Conservation (phyloP, 139 green algal species). For the Medakamo hakoo region DNA sequence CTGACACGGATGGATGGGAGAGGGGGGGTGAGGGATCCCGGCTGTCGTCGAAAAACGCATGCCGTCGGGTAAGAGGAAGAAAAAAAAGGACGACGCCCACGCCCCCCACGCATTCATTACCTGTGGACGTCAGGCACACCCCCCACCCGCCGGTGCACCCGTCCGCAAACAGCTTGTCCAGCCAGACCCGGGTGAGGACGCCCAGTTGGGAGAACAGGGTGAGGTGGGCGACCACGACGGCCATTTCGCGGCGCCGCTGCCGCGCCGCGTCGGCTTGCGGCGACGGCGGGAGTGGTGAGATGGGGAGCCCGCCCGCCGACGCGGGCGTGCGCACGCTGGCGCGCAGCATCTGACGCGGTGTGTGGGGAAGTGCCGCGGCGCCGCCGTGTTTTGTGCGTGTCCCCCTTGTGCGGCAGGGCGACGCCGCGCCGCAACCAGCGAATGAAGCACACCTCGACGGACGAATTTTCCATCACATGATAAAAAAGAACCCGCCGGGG, state of each 20-base stretch:
- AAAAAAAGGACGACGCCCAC: background rate
- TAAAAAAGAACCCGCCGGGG: no score
- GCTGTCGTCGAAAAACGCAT: background rate
- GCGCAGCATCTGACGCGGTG: no score
- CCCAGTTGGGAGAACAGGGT: constrained; percentile 27
- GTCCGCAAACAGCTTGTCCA: constrained; percentile 23
- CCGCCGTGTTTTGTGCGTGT: no score
- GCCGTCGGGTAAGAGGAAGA: background rate
- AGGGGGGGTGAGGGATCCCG: background rate
- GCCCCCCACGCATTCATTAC: background rate
- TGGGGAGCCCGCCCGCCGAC: no score
- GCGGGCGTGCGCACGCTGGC: no score
- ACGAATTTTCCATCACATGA: no score
- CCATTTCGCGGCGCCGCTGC: background rate
- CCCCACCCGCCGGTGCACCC: constrained; percentile 28
- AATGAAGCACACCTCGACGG: no score
- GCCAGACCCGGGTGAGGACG: constrained; percentile 24
- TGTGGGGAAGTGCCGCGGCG: no score
- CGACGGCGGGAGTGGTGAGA: no score
- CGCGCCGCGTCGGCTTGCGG: no score
- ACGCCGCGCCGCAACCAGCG: no score
- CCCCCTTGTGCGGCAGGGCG: no score
- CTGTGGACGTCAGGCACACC: constrained; percentile 20
- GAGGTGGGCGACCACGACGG: constrained; percentile 12
- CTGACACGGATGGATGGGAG: background rate